These are phyloP conservation scores for Gracilaria gracilis DNA, from an alignment of 23 red algal species.

Conservation along the genomic window DNA sequence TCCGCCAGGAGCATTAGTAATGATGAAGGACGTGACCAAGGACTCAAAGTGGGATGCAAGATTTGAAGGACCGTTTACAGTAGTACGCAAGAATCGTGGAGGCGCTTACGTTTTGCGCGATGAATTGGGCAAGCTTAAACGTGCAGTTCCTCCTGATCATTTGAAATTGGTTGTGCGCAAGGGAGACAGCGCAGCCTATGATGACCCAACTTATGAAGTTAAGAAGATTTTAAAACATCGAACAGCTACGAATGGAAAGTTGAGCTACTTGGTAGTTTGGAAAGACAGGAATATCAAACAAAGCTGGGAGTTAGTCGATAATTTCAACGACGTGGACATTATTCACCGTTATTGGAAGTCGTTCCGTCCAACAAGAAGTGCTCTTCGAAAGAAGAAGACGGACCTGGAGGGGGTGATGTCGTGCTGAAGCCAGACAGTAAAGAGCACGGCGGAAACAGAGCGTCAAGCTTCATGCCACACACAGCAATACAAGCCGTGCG, in stretches of 20 bases:
- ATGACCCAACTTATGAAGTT: neutral
- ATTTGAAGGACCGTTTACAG: conserved; percentile 19
- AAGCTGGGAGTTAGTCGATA: no score
- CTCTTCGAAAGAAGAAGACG: no score
- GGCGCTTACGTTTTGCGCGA: neutral
- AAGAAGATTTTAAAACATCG: conserved; percentile 11
- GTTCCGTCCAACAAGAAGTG: conserved; percentile 1
- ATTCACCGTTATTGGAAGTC: conserved; percentile 38
- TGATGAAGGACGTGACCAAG: conserved; percentile 15
- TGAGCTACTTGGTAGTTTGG: conserved; percentile 29
- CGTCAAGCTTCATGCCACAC: no score
- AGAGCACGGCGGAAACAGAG: no score
- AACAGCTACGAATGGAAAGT: neutral
- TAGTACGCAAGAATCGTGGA: conserved; percentile 29
- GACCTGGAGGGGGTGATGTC: conserved; percentile 45
- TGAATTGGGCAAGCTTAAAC: neutral
- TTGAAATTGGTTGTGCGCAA: conserved; percentile 3
- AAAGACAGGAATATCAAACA: conserved; percentile 8
- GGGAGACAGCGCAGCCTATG: neutral
- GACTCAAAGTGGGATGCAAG: conserved; percentile 28
- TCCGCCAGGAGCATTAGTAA: neutral
- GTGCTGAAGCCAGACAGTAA: no score
- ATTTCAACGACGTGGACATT: conserved; percentile 25
- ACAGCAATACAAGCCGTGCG: no score
- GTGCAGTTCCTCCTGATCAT: conserved; percentile 5